Evolutionary conservation across 805 yeast species (phyloP), one percentile per base, ranked within the genome.

Genomic region (Pichia ethanolica): DNA sequence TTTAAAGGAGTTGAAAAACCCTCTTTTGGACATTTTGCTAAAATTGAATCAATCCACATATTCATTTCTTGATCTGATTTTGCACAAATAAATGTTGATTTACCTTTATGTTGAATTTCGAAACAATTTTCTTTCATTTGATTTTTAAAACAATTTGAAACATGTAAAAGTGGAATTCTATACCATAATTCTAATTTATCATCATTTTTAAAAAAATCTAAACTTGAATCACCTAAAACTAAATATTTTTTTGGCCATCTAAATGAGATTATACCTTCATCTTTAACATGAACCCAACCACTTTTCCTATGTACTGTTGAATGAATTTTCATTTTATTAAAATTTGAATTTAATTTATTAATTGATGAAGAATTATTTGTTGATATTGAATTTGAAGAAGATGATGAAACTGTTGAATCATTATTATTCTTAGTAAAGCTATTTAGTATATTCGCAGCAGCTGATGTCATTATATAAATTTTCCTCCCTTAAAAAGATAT

Each of bases 241-340:
- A 91, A 71, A 65, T 73, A 91, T 59, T 93, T 78, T 62, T 89
- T 89, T 51, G 90, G 89, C 99, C 99, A 91, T 57, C 95, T 73
- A 64, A 90, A 89, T 6, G 89, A 79, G 55, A 88, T 78, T 54
- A 91, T 71, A 12, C 97, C 97, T 59, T 91, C 97, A 59, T 91
- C 98, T 65, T 88, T 90, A 51, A 89, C 82, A 48, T 86, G 86
- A 26, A 89, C 90, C 95, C 96, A 90, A 0, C 97, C 97, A 50
- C 79, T 74, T 50, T 78, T 54, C 45, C 72, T 65, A 50, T 68
- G 67, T 35, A 64, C 59, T 4, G 64, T 59, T 38, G 67, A 56
- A 42, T 68, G 71, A 35, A 67, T 65, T 35, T 61, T 59, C 49
- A 59, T 41, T 26, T 51, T 46, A 28, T 47, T 44, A 5, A 27